phyloP scores from a whole-genome alignment of 257 asterid genomes.

The Primulina tabacum region DNA sequence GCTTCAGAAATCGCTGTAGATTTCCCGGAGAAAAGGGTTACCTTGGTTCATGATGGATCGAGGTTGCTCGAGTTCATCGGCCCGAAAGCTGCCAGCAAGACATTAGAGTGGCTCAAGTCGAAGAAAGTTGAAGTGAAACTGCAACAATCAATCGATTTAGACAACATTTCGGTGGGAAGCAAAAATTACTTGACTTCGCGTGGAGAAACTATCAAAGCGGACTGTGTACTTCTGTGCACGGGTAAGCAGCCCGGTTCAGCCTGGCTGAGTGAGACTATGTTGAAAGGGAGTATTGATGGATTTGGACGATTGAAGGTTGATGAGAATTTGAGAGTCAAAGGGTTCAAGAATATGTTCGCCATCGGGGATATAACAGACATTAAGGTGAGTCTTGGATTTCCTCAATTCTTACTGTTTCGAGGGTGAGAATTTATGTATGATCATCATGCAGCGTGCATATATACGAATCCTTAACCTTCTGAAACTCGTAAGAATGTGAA shows the following conservation, averaged over 20 bases:
- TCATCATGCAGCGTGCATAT: not conserved
- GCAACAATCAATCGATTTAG: conserved; percentile 49
- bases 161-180: conserved; percentile 37
- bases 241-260: conserved; percentile 66
- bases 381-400: conserved; percentile 43
- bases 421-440: not conserved
- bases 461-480: not conserved
- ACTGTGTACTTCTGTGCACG: conserved; percentile 64
- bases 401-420: not conserved
- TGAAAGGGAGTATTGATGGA: conserved; percentile 47
- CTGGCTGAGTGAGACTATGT: conserved; percentile 55
- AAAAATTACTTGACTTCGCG: conserved; percentile 48
- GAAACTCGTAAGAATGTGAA: not conserved
- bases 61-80: conserved; percentile 83
- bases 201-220: conserved; percentile 62
- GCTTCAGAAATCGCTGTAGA: conserved; percentile 83
- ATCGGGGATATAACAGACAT: conserved; percentile 79
- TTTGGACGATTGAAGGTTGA: conserved; percentile 74
- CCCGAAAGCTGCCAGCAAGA: conserved; percentile 61
- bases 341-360: conserved; percentile 58
- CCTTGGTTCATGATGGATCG: conserved; percentile 63
- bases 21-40: conserved; percentile 56
- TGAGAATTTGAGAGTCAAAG: conserved; percentile 63
- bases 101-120: conserved; percentile 65
- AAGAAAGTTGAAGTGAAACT: conserved; percentile 67